Conservation (phyloP, 306 rosid genomes). For the Fragaria iinumae region DNA sequence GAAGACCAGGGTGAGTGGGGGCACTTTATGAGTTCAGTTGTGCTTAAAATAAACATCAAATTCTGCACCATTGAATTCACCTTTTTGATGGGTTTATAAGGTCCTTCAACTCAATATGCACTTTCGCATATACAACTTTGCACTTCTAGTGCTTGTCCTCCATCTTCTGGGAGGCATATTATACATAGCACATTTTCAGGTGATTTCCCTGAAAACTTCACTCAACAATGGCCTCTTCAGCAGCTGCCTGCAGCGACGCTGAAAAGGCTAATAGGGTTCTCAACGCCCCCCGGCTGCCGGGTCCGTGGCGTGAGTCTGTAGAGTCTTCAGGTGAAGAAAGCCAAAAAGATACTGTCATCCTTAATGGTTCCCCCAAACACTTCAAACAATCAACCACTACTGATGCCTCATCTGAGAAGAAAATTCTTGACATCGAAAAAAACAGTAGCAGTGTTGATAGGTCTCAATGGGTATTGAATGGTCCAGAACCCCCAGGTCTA, state of each 20-base stretch:
- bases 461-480: constrained; percentile 51
- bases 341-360: neutral
- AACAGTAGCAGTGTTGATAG: constrained; percentile 25
- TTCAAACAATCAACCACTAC: constrained; percentile 35
- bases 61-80: constrained; percentile 13
- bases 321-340: constrained; percentile 13
- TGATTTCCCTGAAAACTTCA: neutral
- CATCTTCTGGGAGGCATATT: neutral
- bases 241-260: neutral
- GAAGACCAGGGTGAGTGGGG: neutral
- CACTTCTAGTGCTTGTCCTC: neutral
- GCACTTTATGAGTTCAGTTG: neutral
- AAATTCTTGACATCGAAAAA: constrained; percentile 25
- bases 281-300: constrained; percentile 2
- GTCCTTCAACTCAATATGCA: constrained; percentile 5
- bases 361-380: constrained; percentile 48
- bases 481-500: constrained; percentile 59
- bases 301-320: neutral
- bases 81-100: constrained; percentile 8
- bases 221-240: constrained; percentile 20
- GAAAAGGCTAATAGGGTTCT: constrained; percentile 18
- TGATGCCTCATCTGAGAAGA: constrained; percentile 9
- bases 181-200: neutral
- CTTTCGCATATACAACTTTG: constrained; percentile 3
- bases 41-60: neutral